Conservation (phyloP, 2,329 filamentous ascomycete species). For the Leptodontidium sp. region DNA sequence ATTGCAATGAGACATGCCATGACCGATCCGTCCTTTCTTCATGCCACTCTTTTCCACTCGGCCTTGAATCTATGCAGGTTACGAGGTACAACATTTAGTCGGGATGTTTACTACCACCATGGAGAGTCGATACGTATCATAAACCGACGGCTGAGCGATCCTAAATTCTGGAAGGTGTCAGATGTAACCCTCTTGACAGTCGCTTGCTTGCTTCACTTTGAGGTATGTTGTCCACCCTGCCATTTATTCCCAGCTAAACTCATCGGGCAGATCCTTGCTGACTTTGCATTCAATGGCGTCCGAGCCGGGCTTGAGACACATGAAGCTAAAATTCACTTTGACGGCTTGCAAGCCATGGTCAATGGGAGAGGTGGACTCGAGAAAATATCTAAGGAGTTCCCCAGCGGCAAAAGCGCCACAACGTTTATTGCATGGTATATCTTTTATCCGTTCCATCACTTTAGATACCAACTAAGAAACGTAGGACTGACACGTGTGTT, state of each 20-base stretch:
- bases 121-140: slow-evolving; percentile 24
- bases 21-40: slow-evolving; percentile 25
- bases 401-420: not conserved
- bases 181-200: slow-evolving; percentile 23
- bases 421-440: slow-evolving; percentile 16
- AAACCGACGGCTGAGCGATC: slow-evolving; percentile 17
- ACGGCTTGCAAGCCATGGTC: slow-evolving; percentile 29
- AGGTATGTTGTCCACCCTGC: not conserved
- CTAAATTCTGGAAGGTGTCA: not conserved
- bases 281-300: slow-evolving; percentile 15
- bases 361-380: slow-evolving; percentile 21
- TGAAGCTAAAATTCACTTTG: slow-evolving; percentile 23
- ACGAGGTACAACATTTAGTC: slow-evolving; percentile 7
- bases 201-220: slow-evolving; percentile 21
- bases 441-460: not conserved
- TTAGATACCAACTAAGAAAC: not conserved
- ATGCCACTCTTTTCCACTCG: slow-evolving; percentile 28
- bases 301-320: slow-evolving; percentile 12
- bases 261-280: not conserved
- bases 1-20: slow-evolving; percentile 25
- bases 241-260: not conserved
- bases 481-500: slow-evolving; percentile 18
- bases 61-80: slow-evolving; percentile 23
- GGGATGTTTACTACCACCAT: slow-evolving; percentile 24
- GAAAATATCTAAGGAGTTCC: slow-evolving; percentile 9